phyloP scores from a whole-genome alignment of 768 basidiomycete species.

The Hygrophoropsis aurantiaca region DNA sequence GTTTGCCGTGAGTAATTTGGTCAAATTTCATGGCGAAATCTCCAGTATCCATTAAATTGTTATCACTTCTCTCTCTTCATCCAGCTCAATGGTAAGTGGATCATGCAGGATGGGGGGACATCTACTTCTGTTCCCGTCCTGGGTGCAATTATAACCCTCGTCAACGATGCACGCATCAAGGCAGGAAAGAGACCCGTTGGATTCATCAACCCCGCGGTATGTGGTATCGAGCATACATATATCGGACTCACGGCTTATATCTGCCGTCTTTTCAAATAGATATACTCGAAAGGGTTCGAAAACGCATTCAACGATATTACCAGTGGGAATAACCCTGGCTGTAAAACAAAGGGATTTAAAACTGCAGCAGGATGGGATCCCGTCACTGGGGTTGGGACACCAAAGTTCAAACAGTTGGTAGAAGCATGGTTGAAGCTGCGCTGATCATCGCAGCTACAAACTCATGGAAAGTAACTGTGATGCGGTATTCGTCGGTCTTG shows the following conservation, averaged over 20 bases:
- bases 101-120: conserved; percentile 47
- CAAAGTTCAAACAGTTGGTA: too few relatives aligned
- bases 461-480: too few relatives aligned
- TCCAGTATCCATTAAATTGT: too few relatives aligned
- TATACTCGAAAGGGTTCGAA: conserved; percentile 33
- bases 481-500: too few relatives aligned
- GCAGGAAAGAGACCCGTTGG: conserved; percentile 48
- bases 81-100: conserved; percentile 38
- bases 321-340: conserved; percentile 45
- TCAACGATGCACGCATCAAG: conserved; percentile 61
- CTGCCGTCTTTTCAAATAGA: conserved; percentile 35
- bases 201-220: conserved; percentile 55
- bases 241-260: too few relatives aligned
- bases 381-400: conserved; percentile 51
- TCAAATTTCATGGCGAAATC: too few relatives aligned
- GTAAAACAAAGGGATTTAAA: conserved; percentile 38
- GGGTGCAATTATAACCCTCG: conserved; percentile 55
- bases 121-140: conserved; percentile 61
- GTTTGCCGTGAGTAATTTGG: conserved; percentile 9
- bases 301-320: conserved; percentile 51
- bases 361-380: conserved; percentile 32
- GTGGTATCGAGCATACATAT: too few relatives aligned
- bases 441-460: too few relatives aligned
- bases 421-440: too few relatives aligned
- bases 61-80: conserved; percentile 10